phyloP scores from a whole-genome alignment of 2,329 filamentous ascomycete genomes.

The Diaporthe aspalathi region DNA sequence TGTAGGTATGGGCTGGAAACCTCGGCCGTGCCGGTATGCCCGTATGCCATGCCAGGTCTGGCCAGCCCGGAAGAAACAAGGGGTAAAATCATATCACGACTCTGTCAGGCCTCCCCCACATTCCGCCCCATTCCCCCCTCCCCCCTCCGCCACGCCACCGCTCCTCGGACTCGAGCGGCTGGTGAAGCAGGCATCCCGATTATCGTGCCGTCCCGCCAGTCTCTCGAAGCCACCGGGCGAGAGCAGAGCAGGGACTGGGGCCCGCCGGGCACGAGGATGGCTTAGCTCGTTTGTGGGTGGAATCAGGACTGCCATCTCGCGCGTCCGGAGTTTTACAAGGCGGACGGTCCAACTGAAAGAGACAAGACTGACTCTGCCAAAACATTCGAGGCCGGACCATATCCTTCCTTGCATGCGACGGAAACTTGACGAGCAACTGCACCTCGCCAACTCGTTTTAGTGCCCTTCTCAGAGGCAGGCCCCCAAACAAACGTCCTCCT shows the following conservation, averaged over 20 bases:
- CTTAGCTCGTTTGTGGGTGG: neutral
- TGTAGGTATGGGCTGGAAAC: constrained; percentile 5
- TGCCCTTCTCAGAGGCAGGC: neutral
- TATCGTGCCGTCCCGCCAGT: neutral
- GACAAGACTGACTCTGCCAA: neutral
- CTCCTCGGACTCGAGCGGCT: neutral
- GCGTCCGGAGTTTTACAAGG: neutral
- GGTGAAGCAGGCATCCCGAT: neutral
- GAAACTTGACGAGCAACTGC: neutral
- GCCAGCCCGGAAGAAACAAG: neutral
- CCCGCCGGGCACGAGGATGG: constrained; percentile 3
- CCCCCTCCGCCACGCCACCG: constrained; percentile 16
- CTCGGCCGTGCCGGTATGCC: constrained; percentile 7
- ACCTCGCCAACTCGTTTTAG: neutral
- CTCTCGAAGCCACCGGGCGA: neutral
- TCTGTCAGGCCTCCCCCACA: constrained; percentile 10
- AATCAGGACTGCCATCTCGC: neutral
- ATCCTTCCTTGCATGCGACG: neutral
- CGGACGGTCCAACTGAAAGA: neutral
- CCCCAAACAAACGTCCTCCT: neutral
- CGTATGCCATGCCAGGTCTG: neutral
- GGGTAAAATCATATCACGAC: neutral
- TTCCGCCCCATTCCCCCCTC: no score
- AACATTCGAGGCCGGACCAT: neutral
- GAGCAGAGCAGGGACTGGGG: neutral